Conservation (phyloP, 1,284 basidiomycete species). For the Tylopilus sp. region DNA sequence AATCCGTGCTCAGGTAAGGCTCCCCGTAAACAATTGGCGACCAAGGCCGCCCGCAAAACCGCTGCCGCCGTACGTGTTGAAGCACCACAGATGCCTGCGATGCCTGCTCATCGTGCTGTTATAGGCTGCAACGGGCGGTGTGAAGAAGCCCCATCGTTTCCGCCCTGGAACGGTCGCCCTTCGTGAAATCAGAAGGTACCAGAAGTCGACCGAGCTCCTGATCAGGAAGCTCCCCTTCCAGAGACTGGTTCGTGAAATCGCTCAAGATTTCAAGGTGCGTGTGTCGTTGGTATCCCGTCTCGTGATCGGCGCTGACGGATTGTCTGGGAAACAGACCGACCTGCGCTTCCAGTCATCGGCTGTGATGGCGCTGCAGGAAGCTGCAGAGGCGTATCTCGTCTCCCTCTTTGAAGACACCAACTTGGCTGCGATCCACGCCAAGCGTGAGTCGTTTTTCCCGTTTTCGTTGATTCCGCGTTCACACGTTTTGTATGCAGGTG, state of each 20-base stretch:
- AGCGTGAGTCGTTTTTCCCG: slow-evolving; percentile 48
- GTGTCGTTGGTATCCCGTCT: slow-evolving; percentile 1
- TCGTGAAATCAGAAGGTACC: slow-evolving; percentile 96
- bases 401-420: slow-evolving; percentile 92
- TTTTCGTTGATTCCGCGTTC: background rate
- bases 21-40: slow-evolving; percentile 85
- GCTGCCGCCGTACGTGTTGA: slow-evolving; percentile 58
- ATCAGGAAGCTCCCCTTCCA: slow-evolving; percentile 97
- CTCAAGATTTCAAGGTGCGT: slow-evolving; percentile 90
- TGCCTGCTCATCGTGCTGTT: slow-evolving; percentile 11
- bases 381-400: slow-evolving; percentile 95
- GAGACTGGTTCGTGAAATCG: slow-evolving; percentile 92
- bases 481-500: slow-evolving; percentile 35
- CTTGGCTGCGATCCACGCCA: slow-evolving; percentile 90
- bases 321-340: slow-evolving; percentile 56
- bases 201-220: slow-evolving; percentile 93
- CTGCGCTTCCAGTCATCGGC: slow-evolving; percentile 97
- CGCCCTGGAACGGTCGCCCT: slow-evolving; percentile 97
- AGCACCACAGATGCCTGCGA: background rate
- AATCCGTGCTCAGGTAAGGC: slow-evolving; percentile 57
- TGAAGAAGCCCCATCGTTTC: slow-evolving; percentile 97
- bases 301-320: slow-evolving; percentile 4
- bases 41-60: slow-evolving; percentile 85
- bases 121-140: slow-evolving; percentile 85
- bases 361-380: slow-evolving; percentile 93